Base-by-base conservation (phyloP, 2,329 filamentous ascomycete genomes). In the Penicillium occitanis region DNA sequence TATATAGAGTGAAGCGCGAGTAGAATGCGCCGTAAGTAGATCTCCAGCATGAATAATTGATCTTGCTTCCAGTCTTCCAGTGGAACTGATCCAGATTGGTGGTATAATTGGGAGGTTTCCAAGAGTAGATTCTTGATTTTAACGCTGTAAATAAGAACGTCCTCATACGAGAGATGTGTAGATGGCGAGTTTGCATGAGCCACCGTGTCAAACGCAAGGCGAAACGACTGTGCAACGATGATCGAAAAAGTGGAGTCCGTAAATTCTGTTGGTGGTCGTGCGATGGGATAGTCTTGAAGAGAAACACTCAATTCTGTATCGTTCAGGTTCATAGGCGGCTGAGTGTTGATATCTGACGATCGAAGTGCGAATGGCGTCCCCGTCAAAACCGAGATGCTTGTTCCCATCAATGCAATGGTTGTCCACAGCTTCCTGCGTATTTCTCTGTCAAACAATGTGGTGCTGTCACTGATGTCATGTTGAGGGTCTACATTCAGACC, bases 401-500 rank as follows among this genome's bases (percentile, higher is more conserved):
- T 72, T 64, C 88, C 85, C 30, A 87, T 73, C 69, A 88, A 85
- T 10, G 84, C 74, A 10, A 87, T 84, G 0, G 85, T 86, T 1
- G 78, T 79, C 86, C 86, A 88, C 2, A 88, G 74, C 51, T 86
- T 79, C 62, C 84, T 79, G 61, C 85, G 81, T 81, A 81, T 80
- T 68, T 81, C 79, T 63, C 76, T 76, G 37, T 80, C 77, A 64
- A 81, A 1, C 70, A 64, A 0, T 77, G 79, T 14, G 22, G 79
- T 76, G 5, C 69, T 73, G 8, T 72, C 71, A 19, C 22, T 60
- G 2, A 33, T 40, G 63, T 75, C 74, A 28, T 72, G 69, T 50
- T 69, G 75, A 0, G 75, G 75, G 53, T 80, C 78, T 2, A 78
- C 73, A 70, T 87, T 85, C 57, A 86, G 79, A 0, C 85, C 85